Conservation (phyloP, 352 stramenopile species). For the Salisapilia sapeloensis region DNA sequence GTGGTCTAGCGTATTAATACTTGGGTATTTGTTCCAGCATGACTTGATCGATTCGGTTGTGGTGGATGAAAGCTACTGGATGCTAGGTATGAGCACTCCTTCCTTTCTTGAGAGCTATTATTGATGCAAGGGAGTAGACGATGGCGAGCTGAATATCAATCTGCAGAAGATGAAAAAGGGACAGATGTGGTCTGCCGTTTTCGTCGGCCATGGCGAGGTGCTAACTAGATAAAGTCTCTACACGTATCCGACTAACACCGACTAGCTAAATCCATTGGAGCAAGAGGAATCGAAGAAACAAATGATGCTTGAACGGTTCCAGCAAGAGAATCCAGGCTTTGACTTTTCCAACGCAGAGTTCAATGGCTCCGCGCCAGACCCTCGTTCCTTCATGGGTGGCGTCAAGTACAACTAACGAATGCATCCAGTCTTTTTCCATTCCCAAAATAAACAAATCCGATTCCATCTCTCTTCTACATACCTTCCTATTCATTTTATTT, state of each 20-base stretch:
- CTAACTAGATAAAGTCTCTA: neutral
- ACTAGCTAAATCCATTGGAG: conserved; percentile 77
- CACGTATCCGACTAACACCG: neutral
- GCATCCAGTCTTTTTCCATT: neutral
- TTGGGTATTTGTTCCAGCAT: conserved; percentile 32
- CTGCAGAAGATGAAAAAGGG: conserved; percentile 94
- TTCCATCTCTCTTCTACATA: no score
- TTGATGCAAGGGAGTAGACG: conserved; percentile 25
- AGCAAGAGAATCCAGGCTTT: conserved; percentile 97
- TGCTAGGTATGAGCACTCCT: conserved; percentile 47
- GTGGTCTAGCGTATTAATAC: neutral
- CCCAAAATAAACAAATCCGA: neutral
- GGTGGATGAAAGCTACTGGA: conserved; percentile 92
- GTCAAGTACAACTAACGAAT: conserved; percentile 63
- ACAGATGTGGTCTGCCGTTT: conserved; percentile 86
- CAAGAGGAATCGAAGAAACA: conserved; percentile 90
- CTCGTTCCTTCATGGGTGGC: conserved; percentile 95
- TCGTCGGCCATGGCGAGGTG: conserved; percentile 75
- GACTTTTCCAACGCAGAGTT: conserved; percentile 97
- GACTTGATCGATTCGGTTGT: conserved; percentile 84
- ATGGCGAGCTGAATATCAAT: conserved; percentile 82
- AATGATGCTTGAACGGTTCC: conserved; percentile 96
- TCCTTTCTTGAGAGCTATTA: neutral
- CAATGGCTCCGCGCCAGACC: conserved; percentile 91
- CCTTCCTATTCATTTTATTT: no score